A percentile compares a stretch with the other conserved stretches of the same genome.
These are phyloP conservation scores for Aspergillus panamensis DNA, from an alignment of 495 filamentous ascomycete species.

Conservation along the genomic window DNA sequence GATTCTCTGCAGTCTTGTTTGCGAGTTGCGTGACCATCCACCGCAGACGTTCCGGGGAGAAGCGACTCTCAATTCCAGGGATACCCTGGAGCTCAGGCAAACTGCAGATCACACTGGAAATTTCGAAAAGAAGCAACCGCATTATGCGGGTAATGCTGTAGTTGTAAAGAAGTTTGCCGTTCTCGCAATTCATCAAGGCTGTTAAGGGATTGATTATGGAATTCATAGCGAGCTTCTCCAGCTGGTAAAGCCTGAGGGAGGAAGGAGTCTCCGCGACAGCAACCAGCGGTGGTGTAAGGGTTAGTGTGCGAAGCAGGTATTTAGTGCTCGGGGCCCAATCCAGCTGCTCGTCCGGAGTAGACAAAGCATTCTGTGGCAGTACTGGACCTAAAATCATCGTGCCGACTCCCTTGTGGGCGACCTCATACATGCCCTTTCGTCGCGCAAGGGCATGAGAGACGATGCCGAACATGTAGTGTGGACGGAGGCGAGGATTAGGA, in stretches of 20 bases:
- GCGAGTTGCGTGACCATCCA: conserved; percentile 54
- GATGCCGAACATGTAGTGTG: conserved; percentile 72
- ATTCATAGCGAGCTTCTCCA: conserved; percentile 80
- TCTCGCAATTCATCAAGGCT: conserved; percentile 64
- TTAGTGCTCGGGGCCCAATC: conserved; percentile 43
- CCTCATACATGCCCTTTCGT: conserved; percentile 52
- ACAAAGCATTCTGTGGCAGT: conserved; percentile 26
- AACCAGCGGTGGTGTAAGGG: conserved; percentile 47
- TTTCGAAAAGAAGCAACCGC: conserved; percentile 63
- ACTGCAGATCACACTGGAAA: conserved; percentile 57
- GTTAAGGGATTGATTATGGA: conserved; percentile 79
- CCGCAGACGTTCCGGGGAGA: conserved; percentile 54
- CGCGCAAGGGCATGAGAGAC: conserved; percentile 61
- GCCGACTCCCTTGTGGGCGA: conserved; percentile 61
- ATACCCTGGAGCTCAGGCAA: conserved; percentile 64
- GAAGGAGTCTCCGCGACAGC: conserved; percentile 45
- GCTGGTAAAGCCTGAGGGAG: conserved; percentile 52
- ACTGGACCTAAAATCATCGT: conserved; percentile 58
- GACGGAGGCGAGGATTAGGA: conserved; percentile 56
- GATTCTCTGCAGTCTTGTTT: conserved; percentile 61
- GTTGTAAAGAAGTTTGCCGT: conserved; percentile 67
- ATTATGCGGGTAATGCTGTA: conserved; percentile 53
- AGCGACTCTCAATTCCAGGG: conserved; percentile 55
- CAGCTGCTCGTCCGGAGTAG: conserved; percentile 19
- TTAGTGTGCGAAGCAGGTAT: conserved; percentile 49